Conservation (phyloP, 2,329 filamentous ascomycete genomes). For the Mycosphaerella sp. region DNA sequence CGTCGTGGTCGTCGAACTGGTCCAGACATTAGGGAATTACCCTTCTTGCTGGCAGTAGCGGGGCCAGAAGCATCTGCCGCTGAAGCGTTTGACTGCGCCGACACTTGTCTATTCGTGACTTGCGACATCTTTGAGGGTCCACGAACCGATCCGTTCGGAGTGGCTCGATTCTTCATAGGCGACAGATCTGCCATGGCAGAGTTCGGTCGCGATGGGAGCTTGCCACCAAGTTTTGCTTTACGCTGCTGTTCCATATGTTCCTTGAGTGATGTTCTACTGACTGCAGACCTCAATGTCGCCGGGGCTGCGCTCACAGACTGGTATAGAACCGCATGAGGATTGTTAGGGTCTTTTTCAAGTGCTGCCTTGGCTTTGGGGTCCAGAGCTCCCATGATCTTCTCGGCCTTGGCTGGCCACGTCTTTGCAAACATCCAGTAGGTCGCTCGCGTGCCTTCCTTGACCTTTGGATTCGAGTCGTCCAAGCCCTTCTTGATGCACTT, state of each 20-base stretch:
- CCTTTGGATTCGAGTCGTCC: constrained; percentile 81
- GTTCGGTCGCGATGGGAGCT: constrained; percentile 48
- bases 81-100: constrained; percentile 26
- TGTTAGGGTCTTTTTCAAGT: constrained; percentile 75
- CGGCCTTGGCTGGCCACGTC: constrained; percentile 71
- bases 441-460: constrained; percentile 76
- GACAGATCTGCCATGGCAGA: constrained; percentile 52
- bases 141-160: constrained; percentile 22
- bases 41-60: constrained; percentile 33
- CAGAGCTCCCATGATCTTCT: constrained; percentile 68
- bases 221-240: constrained; percentile 53
- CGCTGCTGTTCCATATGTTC: constrained; percentile 70
- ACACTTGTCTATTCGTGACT: constrained; percentile 27
- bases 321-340: constrained; percentile 54
- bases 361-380: constrained; percentile 73
- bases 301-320: constrained; percentile 43
- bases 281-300: constrained; percentile 36
- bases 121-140: constrained; percentile 29
- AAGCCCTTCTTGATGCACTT: constrained; percentile 86
- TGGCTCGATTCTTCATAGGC: constrained; percentile 38
- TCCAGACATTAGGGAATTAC: constrained; percentile 49
- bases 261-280: constrained; percentile 57
- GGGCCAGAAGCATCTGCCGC: constrained; percentile 22
- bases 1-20: constrained; percentile 50
- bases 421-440: constrained; percentile 79